Base-by-base conservation (phyloP, 164 flowering plant genomes). In the Berberis thunbergii region DNA sequence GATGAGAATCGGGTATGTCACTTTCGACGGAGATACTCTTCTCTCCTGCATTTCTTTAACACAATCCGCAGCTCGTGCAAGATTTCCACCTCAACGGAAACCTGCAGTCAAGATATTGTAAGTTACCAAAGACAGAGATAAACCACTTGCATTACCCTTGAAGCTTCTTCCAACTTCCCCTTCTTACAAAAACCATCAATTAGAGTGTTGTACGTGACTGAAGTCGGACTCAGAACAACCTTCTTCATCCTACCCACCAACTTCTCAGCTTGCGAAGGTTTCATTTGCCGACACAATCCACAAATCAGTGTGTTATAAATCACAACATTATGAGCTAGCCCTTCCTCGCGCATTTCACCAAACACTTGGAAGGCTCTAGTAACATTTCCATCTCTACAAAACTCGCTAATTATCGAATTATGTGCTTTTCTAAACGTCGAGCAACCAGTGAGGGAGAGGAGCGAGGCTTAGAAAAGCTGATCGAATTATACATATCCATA, bases 31-130 rank as follows among this genome's bases (percentile, higher is more conserved):
- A 64, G 70, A 57, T 49, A 86, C 64, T 46, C 81, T 81, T 65
- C 91, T 79, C 57, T 72, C 85, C 65, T 86, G 79, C 97, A 90
- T 90, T 73, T 85, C 89, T 71, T 75, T 76, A 1, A 77, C 80
- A 42, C 83, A 61, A 40, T 74, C 48, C 3, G 68, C 63, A 43
- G 82, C 86, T 53, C 39, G 62, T 0, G 39, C 67, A 1, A 69
- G 62, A 46, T 80, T 73, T 52, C 79, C 81, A 53, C 70, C 79
- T 74, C 75, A 77, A 59, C 77, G 75, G 65, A 79, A 80, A 41
- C 89, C 89, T 2, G 69, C 64, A 67, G 85, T 83, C 6, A 89
- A 75, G 62, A 72, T 55, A 69, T 89, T 86, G 41, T 85, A 89
- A 5, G 93, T 84, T 41, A 83, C 80, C 39, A 79, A 50, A 38